Percentiles rank a stretch among this genome's conserved stretches.
phyloP scores from a whole-genome alignment of 306 rosid species.

The Dryas alaskensis region DNA sequence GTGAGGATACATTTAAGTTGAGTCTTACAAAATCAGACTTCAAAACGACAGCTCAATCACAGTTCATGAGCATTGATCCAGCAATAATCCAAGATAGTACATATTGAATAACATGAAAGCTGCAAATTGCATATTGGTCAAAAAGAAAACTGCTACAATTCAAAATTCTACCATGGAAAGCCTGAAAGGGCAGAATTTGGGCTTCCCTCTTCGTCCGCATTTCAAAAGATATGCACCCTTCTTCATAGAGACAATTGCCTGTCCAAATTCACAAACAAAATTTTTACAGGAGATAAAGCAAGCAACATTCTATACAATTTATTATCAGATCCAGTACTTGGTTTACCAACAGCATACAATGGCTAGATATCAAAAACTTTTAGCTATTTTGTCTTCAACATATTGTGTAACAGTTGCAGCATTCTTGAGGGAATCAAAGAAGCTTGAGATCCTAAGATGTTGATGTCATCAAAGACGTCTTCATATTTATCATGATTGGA shows the following conservation, averaged over 20 bases:
- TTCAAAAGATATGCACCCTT: conserved; percentile 78
- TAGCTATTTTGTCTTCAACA: background rate
- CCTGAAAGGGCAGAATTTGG: conserved; percentile 74
- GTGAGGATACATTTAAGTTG: background rate
- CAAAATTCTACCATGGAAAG: conserved; percentile 57
- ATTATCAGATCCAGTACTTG: background rate
- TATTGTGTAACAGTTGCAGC: background rate
- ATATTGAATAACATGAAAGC: background rate
- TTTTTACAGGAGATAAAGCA: conserved; percentile 22
- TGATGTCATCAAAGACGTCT: background rate
- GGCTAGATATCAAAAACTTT: conserved; percentile 11
- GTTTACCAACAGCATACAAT: background rate
- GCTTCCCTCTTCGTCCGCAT: conserved; percentile 76
- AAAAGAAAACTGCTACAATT: no score
- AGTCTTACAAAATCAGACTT: background rate
- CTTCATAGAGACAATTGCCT: conserved; percentile 83
- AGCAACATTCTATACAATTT: background rate
- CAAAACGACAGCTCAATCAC: background rate
- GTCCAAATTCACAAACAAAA: conserved; percentile 28
- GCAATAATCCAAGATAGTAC: conserved; percentile 1
- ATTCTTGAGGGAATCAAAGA: background rate
- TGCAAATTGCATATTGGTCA: background rate
- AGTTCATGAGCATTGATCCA: conserved; percentile 2
- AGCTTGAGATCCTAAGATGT: background rate
- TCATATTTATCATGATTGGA: no score